Base-by-base conservation (phyloP, 805 yeast species). In the Pichia insulana region DNA sequence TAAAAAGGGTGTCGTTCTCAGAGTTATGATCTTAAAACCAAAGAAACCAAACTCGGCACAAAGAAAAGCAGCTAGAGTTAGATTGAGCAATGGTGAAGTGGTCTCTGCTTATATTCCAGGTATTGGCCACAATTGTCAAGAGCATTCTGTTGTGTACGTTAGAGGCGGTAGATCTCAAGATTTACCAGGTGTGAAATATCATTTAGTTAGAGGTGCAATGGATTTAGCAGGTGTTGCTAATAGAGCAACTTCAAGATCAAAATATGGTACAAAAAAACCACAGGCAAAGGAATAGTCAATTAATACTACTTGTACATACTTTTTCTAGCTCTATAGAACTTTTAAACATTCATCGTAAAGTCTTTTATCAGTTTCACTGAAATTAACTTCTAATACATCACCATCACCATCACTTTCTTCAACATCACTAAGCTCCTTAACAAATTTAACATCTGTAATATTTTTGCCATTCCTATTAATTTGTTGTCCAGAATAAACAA, bases 101-200 rank as follows among this genome's bases (percentile, higher is more conserved):
- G 76, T 92, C 15, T 80, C 90, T 36, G 96, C 96, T 1, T 89
- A 88, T 61, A 92, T 92, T 44, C 96, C 97, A 13, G 99, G 99
- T 42, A 97, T 92, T 60, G 98, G 99, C 17, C 98, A 92, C 64
- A 92, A 92, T 58, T 82, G 95, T 18, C 97, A 92, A 68, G 99
- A 92, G 63, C 99, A 92, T 67, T 85, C 94, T 57, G 94, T 92
- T 40, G 97, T 92, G 1, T 76, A 79, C 41, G 95, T 92, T 3
- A 78, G 98, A 65, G 99, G 99, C n/a, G 99, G 98, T 13, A 80
- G 97, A 73, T 86, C 86, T 41, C 96, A 89, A 60, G 99, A 92
- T 78, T 70, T 90, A 55, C 98, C 98, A 20, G 99, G 99, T 74
- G 96, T 92, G 38, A 89, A 87, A 61, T 92, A 92, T 64, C 92